phyloP scores from a whole-genome alignment of 345 rosid species.

The Pseudoturritis turrita region DNA sequence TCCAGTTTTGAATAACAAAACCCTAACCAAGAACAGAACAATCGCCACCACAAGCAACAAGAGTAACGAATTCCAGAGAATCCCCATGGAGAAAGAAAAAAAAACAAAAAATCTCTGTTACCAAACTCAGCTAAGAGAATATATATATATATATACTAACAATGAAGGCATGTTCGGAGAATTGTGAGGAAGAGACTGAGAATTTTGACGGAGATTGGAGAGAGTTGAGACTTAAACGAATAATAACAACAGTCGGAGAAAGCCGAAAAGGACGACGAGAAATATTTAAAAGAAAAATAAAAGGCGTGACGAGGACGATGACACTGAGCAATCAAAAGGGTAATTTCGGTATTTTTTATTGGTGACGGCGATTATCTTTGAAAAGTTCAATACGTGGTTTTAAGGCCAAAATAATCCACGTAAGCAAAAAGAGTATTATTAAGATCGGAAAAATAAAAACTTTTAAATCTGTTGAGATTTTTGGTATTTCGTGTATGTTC shows the following conservation, averaged over 20 bases:
- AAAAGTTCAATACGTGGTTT: conserved; percentile 13
- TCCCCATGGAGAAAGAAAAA: conserved; percentile 27
- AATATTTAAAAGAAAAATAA: background rate
- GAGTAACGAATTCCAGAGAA: conserved; percentile 29
- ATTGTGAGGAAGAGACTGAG: conserved; percentile 11
- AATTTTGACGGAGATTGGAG: conserved; percentile 11
- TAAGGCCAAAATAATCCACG: no score
- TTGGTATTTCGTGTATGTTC: background rate
- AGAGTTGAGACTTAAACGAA: background rate
- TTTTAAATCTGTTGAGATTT: background rate
- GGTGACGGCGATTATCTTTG: conserved; percentile 25
- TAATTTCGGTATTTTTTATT: background rate
- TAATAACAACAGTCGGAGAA: background rate
- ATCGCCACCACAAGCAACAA: background rate
- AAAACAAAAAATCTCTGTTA: background rate
- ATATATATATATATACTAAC: background rate
- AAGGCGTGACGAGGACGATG: conserved; percentile 22
- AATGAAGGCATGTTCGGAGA: conserved; percentile 14
- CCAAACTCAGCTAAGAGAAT: background rate
- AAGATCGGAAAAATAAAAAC: no score
- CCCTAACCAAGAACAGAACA: conserved; percentile 31
- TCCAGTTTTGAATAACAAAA: conserved; percentile 54
- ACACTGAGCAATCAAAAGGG: background rate
- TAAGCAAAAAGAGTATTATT: background rate
- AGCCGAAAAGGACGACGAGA: conserved; percentile 1